phyloP scores from a whole-genome alignment of 495 filamentous ascomycete genomes.

The Penicillium goetzii region DNA sequence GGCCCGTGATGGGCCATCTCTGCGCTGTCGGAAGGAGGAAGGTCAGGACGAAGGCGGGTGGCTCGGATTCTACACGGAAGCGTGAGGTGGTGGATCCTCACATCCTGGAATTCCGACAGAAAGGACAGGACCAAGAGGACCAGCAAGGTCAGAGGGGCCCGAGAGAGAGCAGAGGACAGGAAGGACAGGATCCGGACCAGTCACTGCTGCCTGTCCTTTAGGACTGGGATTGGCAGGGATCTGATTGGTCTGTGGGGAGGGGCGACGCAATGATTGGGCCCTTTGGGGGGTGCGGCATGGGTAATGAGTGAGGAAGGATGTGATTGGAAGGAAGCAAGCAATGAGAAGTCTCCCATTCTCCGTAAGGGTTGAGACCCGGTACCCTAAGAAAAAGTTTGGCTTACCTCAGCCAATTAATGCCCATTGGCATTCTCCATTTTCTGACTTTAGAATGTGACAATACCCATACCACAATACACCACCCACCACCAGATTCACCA shows the following conservation, averaged over 20 bases:
- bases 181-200: conserved; percentile 25
- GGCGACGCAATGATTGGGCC: neutral
- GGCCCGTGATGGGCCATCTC: neutral
- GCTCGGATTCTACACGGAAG: conserved; percentile 33
- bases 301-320: neutral
- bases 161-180: neutral
- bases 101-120: conserved; percentile 32
- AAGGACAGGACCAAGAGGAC: conserved; percentile 13
- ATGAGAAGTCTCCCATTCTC: too few species aligned
- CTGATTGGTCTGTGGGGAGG: neutral
- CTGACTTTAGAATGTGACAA: neutral
- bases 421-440: neutral
- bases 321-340: neutral
- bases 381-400: neutral
- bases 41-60: conserved; percentile 24
- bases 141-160: neutral
- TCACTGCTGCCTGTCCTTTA: conserved; percentile 13
- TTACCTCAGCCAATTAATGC: conserved; percentile 8
- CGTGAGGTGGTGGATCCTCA: conserved; percentile 24
- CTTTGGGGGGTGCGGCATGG: neutral
- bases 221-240: neutral
- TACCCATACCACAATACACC: conserved; percentile 5
- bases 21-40: neutral
- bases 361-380: too few species aligned
- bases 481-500: neutral